Base-by-base conservation (phyloP, 2,329 filamentous ascomycete species). In the Stylonectria norvegica region DNA sequence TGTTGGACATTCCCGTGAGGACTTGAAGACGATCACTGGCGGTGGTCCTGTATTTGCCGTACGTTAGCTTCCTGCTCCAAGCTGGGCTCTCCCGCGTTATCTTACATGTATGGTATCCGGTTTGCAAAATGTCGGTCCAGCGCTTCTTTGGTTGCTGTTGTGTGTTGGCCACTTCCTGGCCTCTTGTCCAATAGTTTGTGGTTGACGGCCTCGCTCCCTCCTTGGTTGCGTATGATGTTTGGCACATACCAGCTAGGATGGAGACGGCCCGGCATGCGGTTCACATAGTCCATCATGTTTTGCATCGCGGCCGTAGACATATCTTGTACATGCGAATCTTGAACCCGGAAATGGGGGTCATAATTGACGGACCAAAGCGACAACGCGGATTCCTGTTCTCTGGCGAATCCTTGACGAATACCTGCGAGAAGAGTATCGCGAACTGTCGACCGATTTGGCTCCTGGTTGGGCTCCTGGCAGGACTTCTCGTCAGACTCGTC, bases 371-470 rank as follows among this genome's bases (percentile, higher is more conserved):
- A 28, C 4, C 10, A 17, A 2, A 37, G 20, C 10, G 31, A 17
- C 5, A 35, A 41, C n/a, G 17, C 35, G n/a, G 37, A 20, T 11
- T 37, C 28, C 15, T 39, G 14, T 5, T 27, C 36, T 12, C 39
- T 48, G 25, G 43, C 47, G 11, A 55, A 45, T n/a, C 48, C 31
- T 38, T 42, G 47, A 10, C 45, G 38, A 37, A 55, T 41, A 5
- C 52, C 52, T 32, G 51, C 52, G 20, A 28, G 39, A n/a, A 53
- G 38, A 19, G 50, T 53, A 17, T 53, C 52, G 5, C 38, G 25
- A 9, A 47, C 33, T 8, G 43, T 45, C 3, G 53, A 41, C 4
- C 32, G 40, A 20, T 30, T 33, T 18, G 49, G 42, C n/a, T 45
- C 35, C 5, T 49, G 40, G 5, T 36, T n/a, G n/a, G n/a, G n/a